Evolutionary conservation across 805 yeast species (phyloP).

Genomic region (Saccharomycopsis fibuligera): DNA sequence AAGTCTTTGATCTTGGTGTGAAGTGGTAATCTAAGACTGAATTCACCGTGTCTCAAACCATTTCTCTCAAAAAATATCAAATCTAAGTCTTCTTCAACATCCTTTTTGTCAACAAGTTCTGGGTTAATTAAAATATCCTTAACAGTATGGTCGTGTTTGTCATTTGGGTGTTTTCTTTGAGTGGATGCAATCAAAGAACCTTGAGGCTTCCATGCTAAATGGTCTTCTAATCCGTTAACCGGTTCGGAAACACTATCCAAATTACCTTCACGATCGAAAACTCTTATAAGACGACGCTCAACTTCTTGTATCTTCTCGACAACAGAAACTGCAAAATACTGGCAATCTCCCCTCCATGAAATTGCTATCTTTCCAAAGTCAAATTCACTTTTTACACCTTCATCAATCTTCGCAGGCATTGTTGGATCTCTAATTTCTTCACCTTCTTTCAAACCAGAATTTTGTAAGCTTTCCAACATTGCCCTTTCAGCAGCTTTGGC

Average conservation of each 20-base stretch:
- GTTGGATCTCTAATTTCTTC: slow-evolving; percentile 83
- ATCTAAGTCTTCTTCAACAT: slow-evolving; percentile 35
- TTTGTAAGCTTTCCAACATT: slow-evolving; percentile 39
- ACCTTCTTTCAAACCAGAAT: slow-evolving; percentile 60
- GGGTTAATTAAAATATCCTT: slow-evolving; percentile 22
- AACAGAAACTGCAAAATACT: slow-evolving; percentile 63
- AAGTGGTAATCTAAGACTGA: slow-evolving; percentile 57
- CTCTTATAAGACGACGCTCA: slow-evolving; percentile 72
- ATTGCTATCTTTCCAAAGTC: slow-evolving; percentile 48
- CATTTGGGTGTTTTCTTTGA: slow-evolving; percentile 42
- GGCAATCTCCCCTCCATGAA: slow-evolving; percentile 97
- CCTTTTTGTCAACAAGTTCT: slow-evolving; percentile 40
- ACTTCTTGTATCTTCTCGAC: slow-evolving; percentile 45
- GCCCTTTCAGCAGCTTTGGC: slow-evolving; percentile 72
- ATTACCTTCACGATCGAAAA: slow-evolving; percentile 71
- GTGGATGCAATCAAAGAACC: slow-evolving; percentile 83
- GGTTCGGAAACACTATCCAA: slow-evolving; percentile 85
- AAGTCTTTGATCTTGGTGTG: slow-evolving; percentile 43
- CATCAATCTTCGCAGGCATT: slow-evolving; percentile 62
- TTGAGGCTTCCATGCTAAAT: slow-evolving; percentile 82
- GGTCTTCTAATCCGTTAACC: slow-evolving; percentile 70
- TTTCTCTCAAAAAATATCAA: slow-evolving; percentile 86
- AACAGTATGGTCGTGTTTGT: slow-evolving; percentile 13
- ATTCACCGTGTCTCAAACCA: slow-evolving; percentile 88
- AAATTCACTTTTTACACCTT: slow-evolving; percentile 51